Conservation (phyloP, 1,284 basidiomycete species). For the Rhodotorula glutinis region DNA sequence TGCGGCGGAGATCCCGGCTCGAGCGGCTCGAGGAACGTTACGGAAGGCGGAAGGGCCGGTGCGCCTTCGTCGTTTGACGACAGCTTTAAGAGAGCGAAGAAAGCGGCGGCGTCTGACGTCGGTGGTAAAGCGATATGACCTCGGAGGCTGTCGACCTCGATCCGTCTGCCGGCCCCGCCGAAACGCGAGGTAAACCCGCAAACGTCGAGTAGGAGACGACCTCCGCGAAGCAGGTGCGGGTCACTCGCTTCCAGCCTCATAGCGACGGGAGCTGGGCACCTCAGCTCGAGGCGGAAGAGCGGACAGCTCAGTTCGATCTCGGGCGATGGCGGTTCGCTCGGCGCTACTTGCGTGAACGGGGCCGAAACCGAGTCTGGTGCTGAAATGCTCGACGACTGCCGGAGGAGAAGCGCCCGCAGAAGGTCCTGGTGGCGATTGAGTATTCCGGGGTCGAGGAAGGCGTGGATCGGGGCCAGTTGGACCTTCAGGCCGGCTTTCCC, state of each 20-base stretch:
- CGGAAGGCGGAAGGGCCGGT: background rate
- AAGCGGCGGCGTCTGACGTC: background rate
- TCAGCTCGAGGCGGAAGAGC: slow-evolving; percentile 46
- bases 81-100: slow-evolving; percentile 8
- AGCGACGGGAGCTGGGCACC: slow-evolving; percentile 47
- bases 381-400: too few species aligned
- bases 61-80: background rate
- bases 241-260: background rate
- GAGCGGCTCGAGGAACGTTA: background rate
- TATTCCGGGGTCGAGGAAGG: slow-evolving; percentile 67
- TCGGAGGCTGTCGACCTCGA: background rate
- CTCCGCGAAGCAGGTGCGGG: slow-evolving; percentile 43
- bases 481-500: slow-evolving; percentile 30
- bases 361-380: too few species aligned
- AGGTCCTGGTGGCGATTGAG: slow-evolving; percentile 47
- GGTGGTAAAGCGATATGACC: background rate
- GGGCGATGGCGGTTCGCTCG: too few species aligned
- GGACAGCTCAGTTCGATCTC: slow-evolving; percentile 4
- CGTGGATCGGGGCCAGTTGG: slow-evolving; percentile 61
- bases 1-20: background rate
- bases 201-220: slow-evolving; percentile 49
- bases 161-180: too few species aligned
- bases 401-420: slow-evolving; percentile 31
- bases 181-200: background rate
- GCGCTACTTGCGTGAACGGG: too few species aligned